phyloP scores from a whole-genome alignment of 352 stramenopile genomes.

The Peronospora farinosa region DNA sequence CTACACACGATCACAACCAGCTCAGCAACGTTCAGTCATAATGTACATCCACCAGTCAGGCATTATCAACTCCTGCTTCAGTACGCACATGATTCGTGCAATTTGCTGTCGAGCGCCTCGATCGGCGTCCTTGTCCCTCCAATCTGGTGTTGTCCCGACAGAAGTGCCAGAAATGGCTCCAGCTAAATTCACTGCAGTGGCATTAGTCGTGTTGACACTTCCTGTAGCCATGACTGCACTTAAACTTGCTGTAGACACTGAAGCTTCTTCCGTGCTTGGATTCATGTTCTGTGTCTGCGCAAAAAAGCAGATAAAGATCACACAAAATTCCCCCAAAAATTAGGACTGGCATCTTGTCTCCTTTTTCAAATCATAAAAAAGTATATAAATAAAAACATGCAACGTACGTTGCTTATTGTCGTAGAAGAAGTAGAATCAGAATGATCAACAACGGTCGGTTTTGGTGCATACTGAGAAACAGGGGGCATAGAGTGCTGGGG shows the following conservation, averaged over 20 bases:
- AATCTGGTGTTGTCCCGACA: constrained; percentile 40
- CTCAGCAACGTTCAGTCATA: constrained; percentile 13
- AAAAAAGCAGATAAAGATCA: not conserved
- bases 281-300: constrained; percentile 22
- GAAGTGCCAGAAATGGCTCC: constrained; percentile 6
- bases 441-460: constrained; percentile 30
- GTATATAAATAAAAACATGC: constrained; percentile 1
- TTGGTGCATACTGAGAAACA: constrained; percentile 65
- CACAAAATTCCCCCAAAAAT: not conserved
- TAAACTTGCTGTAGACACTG: constrained; percentile 16
- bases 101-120: constrained; percentile 77
- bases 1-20: constrained; percentile 28
- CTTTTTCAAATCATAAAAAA: not conserved
- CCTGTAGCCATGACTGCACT: constrained; percentile 18
- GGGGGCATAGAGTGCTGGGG: constrained; percentile 66
- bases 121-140: constrained; percentile 83
- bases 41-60: constrained; percentile 1
- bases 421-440: constrained; percentile 33
- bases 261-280: constrained; percentile 16
- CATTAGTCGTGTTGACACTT: constrained; percentile 5
- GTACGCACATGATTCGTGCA: constrained; percentile 80
- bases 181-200: not conserved
- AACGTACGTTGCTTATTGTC: constrained; percentile 27
- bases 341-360: too few species aligned
- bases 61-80: constrained; percentile 2